Percentiles rank a stretch among this genome's conserved stretches.
These are phyloP conservation scores for Globisporangium rhizosaccharum DNA, from an alignment of 352 stramenopile genomes.

Conservation along the genomic window DNA sequence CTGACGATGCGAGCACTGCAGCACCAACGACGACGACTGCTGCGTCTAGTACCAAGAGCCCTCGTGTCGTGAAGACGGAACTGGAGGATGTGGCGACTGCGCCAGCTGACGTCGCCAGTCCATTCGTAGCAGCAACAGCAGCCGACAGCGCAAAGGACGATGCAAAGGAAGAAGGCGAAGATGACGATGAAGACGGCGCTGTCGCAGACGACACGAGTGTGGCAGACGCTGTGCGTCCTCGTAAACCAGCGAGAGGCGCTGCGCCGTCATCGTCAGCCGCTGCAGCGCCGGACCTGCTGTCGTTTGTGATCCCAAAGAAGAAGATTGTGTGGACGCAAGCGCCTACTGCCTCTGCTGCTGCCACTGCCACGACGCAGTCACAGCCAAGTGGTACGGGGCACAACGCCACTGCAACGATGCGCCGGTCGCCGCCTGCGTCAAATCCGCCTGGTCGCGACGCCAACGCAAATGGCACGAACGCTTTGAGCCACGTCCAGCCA, in stretches of 20 bases:
- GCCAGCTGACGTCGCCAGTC: too few relatives aligned
- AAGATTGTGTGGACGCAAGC: conserved; percentile 12
- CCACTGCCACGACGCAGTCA: neutral
- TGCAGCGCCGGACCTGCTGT: conserved; percentile 19
- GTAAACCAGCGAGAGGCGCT: neutral
- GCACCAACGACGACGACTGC: too few relatives aligned
- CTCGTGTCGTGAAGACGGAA: too few relatives aligned
- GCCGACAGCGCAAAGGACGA: neutral
- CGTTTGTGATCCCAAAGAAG: conserved; percentile 45
- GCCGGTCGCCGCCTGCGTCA: conserved; percentile 7
- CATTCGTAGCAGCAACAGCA: neutral
- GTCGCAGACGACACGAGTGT: neutral
- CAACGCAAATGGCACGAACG: neutral
- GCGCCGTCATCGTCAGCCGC: neutral
- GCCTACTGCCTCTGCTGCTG: neutral
- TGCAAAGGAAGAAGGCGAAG: conserved; percentile 7
- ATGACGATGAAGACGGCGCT: neutral
- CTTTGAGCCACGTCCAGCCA: neutral
- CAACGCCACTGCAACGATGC: conserved; percentile 1
- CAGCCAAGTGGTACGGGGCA: neutral
- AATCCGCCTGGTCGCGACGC: conserved; percentile 4
- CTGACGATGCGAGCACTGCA: too few relatives aligned
- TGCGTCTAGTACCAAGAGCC: too few relatives aligned
- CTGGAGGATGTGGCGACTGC: too few relatives aligned
- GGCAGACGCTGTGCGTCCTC: neutral